phyloP scores from a whole-genome alignment of 306 rosid species.

The Gynostemma pentaphyllum region DNA sequence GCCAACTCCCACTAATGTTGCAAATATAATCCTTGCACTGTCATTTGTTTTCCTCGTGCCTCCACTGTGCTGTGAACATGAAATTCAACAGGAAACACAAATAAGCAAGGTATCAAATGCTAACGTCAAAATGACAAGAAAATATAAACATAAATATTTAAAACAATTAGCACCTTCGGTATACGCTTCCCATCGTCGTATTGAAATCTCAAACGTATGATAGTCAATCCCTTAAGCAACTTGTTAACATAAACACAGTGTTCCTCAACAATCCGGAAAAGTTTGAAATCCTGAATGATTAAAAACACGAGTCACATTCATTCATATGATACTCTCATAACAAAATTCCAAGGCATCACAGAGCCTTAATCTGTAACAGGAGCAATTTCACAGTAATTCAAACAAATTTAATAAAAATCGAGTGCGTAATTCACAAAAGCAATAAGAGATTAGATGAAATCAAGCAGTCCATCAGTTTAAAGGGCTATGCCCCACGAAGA shows the following conservation, averaged over 20 bases:
- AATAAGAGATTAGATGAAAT: not conserved
- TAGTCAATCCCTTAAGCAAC: constrained; percentile 19
- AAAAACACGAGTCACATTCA: too few species aligned
- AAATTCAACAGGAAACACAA: constrained; percentile 11
- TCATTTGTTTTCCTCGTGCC: constrained; percentile 46
- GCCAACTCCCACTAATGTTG: constrained; percentile 50
- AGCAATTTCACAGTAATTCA: not conserved
- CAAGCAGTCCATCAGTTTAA: not conserved
- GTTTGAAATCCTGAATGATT: constrained; percentile 2
- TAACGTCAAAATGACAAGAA: not conserved
- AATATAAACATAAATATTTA: not conserved
- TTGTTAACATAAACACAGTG: constrained; percentile 20
- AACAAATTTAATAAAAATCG: not conserved
- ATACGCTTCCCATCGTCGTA: constrained; percentile 17
- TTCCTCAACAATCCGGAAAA: constrained; percentile 18
- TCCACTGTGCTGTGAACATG: constrained; percentile 29
- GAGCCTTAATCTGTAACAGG: not conserved
- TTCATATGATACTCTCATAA: not conserved
- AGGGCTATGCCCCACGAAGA: too few species aligned
- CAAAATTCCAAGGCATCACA: not conserved
- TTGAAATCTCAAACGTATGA: constrained; percentile 18
- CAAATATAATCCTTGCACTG: constrained; percentile 39
- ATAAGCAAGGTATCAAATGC: not conserved
- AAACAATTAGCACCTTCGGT: constrained; percentile 13
- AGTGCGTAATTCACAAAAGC: not conserved